A percentile compares a stretch with the other conserved stretches of the same genome.
These are phyloP conservation scores for Miscanthus sacchariflorus DNA, from an alignment of 202 grass and related monocot genomes.

Conservation along the genomic window DNA sequence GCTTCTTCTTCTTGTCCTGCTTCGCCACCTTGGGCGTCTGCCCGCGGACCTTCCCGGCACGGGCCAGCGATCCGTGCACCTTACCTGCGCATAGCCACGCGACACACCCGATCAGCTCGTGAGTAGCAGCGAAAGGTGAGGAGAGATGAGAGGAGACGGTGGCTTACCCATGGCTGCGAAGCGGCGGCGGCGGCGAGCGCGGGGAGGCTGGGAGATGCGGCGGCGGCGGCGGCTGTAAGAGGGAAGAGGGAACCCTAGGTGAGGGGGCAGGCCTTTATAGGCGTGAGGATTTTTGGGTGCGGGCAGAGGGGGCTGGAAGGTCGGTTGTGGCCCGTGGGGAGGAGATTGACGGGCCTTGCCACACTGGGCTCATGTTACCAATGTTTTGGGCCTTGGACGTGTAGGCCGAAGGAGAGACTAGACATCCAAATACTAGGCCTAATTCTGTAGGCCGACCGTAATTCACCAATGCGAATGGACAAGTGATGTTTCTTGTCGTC, in stretches of 20 bases:
- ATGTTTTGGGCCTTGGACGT: neutral
- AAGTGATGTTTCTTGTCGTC: no score
- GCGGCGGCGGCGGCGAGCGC: neutral
- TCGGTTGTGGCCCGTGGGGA: neutral
- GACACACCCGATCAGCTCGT: neutral
- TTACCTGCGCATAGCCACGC: constrained; percentile 47
- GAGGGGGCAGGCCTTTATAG: constrained; percentile 32
- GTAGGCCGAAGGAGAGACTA: neutral
- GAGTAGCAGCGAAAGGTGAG: neutral
- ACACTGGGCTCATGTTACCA: accelerated
- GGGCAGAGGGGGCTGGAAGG: neutral
- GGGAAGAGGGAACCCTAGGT: constrained; percentile 34
- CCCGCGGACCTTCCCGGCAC: constrained; percentile 74
- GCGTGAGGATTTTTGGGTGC: neutral
- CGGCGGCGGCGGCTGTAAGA: neutral
- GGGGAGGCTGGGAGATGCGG: neutral
- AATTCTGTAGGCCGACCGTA: neutral
- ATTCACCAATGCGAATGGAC: neutral
- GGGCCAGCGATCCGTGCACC: constrained; percentile 76
- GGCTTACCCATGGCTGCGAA: constrained; percentile 59
- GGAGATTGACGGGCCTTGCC: neutral
- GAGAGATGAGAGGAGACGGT: neutral
- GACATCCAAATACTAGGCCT: no score
- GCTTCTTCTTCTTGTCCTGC: constrained; percentile 87
- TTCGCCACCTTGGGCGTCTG: constrained; percentile 81